Percentiles rank a stretch among this genome's conserved stretches.
Conservation (phyloP, 768 basidiomycete species). For the Mycena galericulata region DNA sequence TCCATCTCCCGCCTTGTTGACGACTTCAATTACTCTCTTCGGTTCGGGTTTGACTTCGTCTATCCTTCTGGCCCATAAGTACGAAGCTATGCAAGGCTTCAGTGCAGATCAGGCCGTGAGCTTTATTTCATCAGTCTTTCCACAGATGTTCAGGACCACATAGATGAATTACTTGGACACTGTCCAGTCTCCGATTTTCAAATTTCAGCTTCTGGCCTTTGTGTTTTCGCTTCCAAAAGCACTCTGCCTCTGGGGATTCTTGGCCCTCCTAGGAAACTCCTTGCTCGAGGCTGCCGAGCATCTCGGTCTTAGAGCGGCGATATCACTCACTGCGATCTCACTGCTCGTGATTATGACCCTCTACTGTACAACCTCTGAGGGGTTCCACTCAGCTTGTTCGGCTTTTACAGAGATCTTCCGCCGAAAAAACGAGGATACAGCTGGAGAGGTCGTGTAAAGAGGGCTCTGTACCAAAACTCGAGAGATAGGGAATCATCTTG, state of each 20-base stretch:
- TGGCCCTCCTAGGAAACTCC: constrained; percentile 39
- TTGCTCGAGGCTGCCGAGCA: not conserved
- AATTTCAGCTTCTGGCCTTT: constrained; percentile 62
- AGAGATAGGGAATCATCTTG: too few relatives aligned
- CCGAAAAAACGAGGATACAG: too few relatives aligned
- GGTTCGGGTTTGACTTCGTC: constrained; percentile 49
- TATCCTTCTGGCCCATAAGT: constrained; percentile 49
- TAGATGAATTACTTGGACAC: constrained; percentile 52
- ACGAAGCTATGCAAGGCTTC: constrained; percentile 50
- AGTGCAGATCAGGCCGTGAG: constrained; percentile 57
- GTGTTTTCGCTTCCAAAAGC: constrained; percentile 66
- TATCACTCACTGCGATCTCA: not conserved
- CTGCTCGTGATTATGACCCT: not conserved
- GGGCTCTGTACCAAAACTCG: too few relatives aligned
- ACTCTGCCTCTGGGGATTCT: constrained; percentile 60
- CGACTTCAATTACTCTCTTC: constrained; percentile 46
- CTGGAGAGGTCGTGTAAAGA: too few relatives aligned
- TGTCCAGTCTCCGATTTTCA: constrained; percentile 49
- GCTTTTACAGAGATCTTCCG: too few relatives aligned
- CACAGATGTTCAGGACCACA: constrained; percentile 2
- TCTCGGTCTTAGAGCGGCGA: not conserved
- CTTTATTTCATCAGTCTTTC: constrained; percentile 5
- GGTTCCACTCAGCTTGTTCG: not conserved
- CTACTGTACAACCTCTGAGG: not conserved
- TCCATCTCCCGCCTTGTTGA: constrained; percentile 41